phyloP scores from a whole-genome alignment of 2,329 filamentous ascomycete species.

The Nemania sp. region DNA sequence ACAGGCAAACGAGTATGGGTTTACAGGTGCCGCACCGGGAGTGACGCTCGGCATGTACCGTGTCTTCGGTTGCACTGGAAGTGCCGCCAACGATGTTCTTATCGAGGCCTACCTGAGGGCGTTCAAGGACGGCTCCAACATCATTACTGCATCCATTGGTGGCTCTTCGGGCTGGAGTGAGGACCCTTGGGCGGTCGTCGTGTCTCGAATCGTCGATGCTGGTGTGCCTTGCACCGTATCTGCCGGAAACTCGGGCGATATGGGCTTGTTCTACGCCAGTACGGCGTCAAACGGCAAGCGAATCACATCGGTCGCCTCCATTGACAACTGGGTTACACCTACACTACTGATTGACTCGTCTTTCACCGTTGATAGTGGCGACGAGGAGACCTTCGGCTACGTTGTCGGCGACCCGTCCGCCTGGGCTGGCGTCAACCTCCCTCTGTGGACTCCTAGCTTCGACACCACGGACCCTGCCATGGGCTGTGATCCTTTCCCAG shows the following conservation, averaged over 20 bases:
- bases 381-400: constrained; percentile 57
- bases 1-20: constrained; percentile 64
- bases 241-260: constrained; percentile 63
- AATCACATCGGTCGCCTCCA: constrained; percentile 63
- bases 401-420: constrained; percentile 55
- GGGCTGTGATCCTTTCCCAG: constrained; percentile 65
- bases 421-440: constrained; percentile 61
- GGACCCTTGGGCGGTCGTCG: constrained; percentile 62
- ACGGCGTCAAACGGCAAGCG: constrained; percentile 61
- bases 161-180: constrained; percentile 64
- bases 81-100: constrained; percentile 62
- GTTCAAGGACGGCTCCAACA: constrained; percentile 68
- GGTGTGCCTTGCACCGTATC: constrained; percentile 66
- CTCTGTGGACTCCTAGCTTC: constrained; percentile 63
- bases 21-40: constrained; percentile 68
- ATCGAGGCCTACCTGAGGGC: constrained; percentile 71
- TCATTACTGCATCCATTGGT: constrained; percentile 69
- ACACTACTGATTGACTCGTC: constrained; percentile 57
- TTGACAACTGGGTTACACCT: constrained; percentile 61
- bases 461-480: constrained; percentile 62
- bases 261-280: constrained; percentile 63
- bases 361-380: constrained; percentile 56
- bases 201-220: constrained; percentile 64
- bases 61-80: constrained; percentile 67
- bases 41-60: constrained; percentile 68